Base-by-base conservation (phyloP, 768 basidiomycete genomes). In the Russula foetens region DNA sequence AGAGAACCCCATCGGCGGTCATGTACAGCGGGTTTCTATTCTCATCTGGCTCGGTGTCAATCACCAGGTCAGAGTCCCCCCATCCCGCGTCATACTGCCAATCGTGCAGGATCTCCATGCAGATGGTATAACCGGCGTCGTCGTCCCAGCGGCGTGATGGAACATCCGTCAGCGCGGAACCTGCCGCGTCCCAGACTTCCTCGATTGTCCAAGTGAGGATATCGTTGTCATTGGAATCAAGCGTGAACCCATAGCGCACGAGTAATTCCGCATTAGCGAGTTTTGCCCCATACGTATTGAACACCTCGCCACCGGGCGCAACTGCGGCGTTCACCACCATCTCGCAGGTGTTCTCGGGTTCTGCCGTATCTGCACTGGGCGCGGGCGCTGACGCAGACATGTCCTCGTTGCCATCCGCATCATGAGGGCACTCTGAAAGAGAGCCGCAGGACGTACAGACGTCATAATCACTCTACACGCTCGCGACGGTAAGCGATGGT, bases 381-480 rank as follows among this genome's bases (percentile, higher is more conserved):
- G 39, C 49, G n/a, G 45, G 41, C 31, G 39, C 49, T 12, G 11
- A 23, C n/a, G 19, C n/a, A n/a, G 46, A n/a, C 8, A n/a, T 24
- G 33, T 35, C 53, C 33, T 45, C 62, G 31, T 26, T 52, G 41
- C 38, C 47, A n/a, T 73, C 72, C 29, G 69, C 72, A 62, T 84
- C 90, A 68, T 92, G 90, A n/a, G 70, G 67, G 65, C 90, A 92
- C 69, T 85, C 81, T 9, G 72, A 67, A 15, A 89, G 69, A 2
- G 84, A 83, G 26, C 90, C 90, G 68, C 90, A 92, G 59, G 76
- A 76, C 5, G 77, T 69, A 67, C 90, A 92, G 19, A 92, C 90
- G 68, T 83, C 76, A 69, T 80, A 85, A 62, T 92, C 89, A 52
- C 79, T 84, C 85, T 90, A 70, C 53, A 67, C 26, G 23, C 41